Percentiles rank a stretch among this genome's conserved stretches.
phyloP scores from a whole-genome alignment of 306 rosid genomes.

The Malus sieversii region DNA sequence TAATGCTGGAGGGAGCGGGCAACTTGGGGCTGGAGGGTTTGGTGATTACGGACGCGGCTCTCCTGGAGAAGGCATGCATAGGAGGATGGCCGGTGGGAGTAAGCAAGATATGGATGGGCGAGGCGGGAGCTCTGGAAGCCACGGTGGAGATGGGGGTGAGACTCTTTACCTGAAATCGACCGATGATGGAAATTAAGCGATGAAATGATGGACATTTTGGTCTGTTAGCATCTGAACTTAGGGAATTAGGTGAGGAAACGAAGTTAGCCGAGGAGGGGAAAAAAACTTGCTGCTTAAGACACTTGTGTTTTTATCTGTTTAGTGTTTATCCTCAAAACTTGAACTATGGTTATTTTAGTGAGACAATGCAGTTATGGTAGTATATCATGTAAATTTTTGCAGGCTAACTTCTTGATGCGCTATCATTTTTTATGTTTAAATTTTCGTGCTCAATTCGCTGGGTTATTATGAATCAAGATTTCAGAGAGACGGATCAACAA shows the following conservation, averaged over 20 bases:
- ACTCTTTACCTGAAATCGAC: conserved; percentile 64
- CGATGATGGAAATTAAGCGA: conserved; percentile 52
- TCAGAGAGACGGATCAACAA: not conserved
- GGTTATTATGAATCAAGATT: not conserved
- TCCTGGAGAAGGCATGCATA: conserved; percentile 58
- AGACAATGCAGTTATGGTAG: conserved; percentile 27
- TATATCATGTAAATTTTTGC: conserved; percentile 21
- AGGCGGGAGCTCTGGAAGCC: conserved; percentile 57
- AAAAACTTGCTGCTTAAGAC: conserved; percentile 11
- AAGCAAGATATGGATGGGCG: conserved; percentile 75
- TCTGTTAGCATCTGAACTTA: conserved; percentile 21
- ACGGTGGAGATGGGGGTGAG: conserved; percentile 72
- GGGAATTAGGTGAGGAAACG: conserved; percentile 23
- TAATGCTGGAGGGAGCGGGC: conserved; percentile 51
- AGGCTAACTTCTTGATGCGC: conserved; percentile 1
- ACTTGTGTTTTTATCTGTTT: conserved; percentile 22
- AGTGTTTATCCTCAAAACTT: conserved; percentile 17
- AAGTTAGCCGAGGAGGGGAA: conserved; percentile 8
- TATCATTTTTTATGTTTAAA: not conserved
- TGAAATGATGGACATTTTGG: conserved; percentile 8
- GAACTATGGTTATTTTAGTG: conserved; percentile 11
- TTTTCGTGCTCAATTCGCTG: not conserved
- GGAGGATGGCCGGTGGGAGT: conserved; percentile 53
- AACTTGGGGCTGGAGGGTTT: conserved; percentile 52
- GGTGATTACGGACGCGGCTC: conserved; percentile 61